Percentiles rank a stretch among this genome's conserved stretches.
phyloP scores from a whole-genome alignment of 2,329 filamentous ascomycete species.

The Polychaeton citri region DNA sequence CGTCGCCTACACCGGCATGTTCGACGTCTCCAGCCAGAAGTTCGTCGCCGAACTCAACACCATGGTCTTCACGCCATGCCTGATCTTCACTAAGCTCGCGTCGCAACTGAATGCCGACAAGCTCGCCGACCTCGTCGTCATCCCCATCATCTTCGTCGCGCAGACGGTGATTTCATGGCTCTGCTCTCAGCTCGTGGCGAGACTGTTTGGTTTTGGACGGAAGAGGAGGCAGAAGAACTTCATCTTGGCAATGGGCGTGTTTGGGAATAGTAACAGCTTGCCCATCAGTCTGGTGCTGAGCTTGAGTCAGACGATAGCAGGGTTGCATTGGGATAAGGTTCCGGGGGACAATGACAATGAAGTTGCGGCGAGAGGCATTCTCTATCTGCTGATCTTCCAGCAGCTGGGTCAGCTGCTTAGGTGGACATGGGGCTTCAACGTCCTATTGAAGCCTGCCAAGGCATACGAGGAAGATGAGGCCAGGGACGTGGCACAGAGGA shows the following conservation, averaged over 20 bases:
- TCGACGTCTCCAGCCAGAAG: conserved; percentile 91
- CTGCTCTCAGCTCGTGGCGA: conserved; percentile 58
- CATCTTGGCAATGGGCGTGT: conserved; percentile 91
- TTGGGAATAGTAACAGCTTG: conserved; percentile 95
- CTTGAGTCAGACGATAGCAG: conserved; percentile 78
- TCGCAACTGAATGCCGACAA: conserved; percentile 89
- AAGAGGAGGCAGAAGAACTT: conserved; percentile 77
- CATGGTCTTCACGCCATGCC: conserved; percentile 88
- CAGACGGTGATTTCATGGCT: conserved; percentile 79
- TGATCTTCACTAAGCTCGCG: conserved; percentile 94
- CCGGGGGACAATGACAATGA: conserved; percentile 90
- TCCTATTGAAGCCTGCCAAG: conserved; percentile 75
- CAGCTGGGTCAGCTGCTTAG: conserved; percentile 88
- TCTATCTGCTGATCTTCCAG: conserved; percentile 95
- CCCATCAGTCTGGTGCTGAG: conserved; percentile 94
- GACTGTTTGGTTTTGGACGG: conserved; percentile 54
- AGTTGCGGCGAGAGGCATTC: conserved; percentile 81
- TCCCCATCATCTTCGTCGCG: conserved; percentile 83
- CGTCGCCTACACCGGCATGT: conserved; percentile 77
- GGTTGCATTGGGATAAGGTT: conserved; percentile 85
- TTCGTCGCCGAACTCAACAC: conserved; percentile 95
- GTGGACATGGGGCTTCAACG: conserved; percentile 97
- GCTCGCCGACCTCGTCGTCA: conserved; percentile 77
- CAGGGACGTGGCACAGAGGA: conserved; percentile 36
- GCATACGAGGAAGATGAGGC: conserved; percentile 54